phyloP scores from a whole-genome alignment of 2,329 filamentous ascomycete genomes.

The Coleophoma cylindrospora region DNA sequence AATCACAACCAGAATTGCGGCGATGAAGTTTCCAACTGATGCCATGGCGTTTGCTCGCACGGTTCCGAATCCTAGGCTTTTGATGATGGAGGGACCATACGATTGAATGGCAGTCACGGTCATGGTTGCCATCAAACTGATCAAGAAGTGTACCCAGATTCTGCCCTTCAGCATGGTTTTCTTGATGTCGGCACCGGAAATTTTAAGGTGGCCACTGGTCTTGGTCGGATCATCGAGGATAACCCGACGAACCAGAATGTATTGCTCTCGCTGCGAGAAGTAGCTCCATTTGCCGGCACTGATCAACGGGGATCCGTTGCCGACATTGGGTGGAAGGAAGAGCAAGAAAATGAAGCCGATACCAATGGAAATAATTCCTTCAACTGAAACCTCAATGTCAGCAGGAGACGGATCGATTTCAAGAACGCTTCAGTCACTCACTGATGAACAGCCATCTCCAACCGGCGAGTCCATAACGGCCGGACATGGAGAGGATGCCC shows the following conservation, averaged over 20 bases:
- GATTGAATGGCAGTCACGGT: conserved; percentile 20
- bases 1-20: conserved; percentile 11
- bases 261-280: conserved; percentile 35
- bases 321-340: conserved; percentile 30
- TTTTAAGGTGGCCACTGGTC: conserved; percentile 28
- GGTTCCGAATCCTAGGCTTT: conserved; percentile 21
- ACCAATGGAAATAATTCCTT: background rate
- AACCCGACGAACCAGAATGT: conserved; percentile 35
- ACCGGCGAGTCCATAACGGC: background rate
- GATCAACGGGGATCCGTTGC: conserved; percentile 30
- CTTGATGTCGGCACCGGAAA: conserved; percentile 12
- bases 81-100: conserved; percentile 25
- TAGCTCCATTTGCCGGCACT: conserved; percentile 34
- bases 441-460: conserved; percentile 3
- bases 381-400: background rate
- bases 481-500: conserved; percentile 15
- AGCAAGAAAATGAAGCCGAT: conserved; percentile 28
- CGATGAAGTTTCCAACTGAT: conserved; percentile 13
- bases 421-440: background rate
- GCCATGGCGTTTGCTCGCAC: conserved; percentile 23
- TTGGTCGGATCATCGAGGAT: conserved; percentile 38
- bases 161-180: conserved; percentile 1
- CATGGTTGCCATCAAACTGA: conserved; percentile 16
- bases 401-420: too few species aligned
- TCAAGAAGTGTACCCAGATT: conserved; percentile 18